Base-by-base conservation (phyloP, 805 yeast genomes). In the Metschnikowia henanensis region DNA sequence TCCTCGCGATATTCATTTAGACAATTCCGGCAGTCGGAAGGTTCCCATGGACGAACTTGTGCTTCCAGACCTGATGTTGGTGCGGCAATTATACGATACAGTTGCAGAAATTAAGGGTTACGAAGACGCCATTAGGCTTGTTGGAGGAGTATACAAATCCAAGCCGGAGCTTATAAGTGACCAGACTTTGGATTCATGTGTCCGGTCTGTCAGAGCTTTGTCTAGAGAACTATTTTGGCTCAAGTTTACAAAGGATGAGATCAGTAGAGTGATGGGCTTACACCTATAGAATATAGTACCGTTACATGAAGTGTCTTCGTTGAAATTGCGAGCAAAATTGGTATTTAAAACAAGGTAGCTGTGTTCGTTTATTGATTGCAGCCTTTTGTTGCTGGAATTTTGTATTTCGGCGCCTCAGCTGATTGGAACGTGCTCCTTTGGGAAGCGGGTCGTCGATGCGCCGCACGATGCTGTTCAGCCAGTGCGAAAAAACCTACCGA, bases 21-120 rank as follows among this genome's bases (percentile, higher is more conserved):
- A 45, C 12, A 20, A 16, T n/a, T 6, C 18, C 4, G 29, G 35
- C 3, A 48, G 47, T 3, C 40, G 46, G 2, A 45, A 48, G 3
- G 25, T 66, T 13, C 42, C 50, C 6, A 50, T 70, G 23, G 73
- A 69, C 37, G 68, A 68, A n/a, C 45, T 71, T 17, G 58, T 68
- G 5, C 58, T 65, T 6, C 67, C 74, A 4, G 76, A 71, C 42
- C 70, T 64, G 61, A 62, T 62, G 5, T 49, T 68, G 29, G 70
- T 68, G 19, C 35, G 77, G 44, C 95, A 87, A 59, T 59, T 84
- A 12, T 83, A 85, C 57, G 76, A 76, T 17, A 65, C 84, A 1
- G 78, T 79, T 0, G 76, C 90, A 16, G 83, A 79, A 30, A 87
- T 85, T 40, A 73, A 75, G 47, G 87, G 95, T 1, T 74, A 83